Base-by-base conservation (phyloP, 2,329 filamentous ascomycete species). In the Claviceps humidiphila region DNA sequence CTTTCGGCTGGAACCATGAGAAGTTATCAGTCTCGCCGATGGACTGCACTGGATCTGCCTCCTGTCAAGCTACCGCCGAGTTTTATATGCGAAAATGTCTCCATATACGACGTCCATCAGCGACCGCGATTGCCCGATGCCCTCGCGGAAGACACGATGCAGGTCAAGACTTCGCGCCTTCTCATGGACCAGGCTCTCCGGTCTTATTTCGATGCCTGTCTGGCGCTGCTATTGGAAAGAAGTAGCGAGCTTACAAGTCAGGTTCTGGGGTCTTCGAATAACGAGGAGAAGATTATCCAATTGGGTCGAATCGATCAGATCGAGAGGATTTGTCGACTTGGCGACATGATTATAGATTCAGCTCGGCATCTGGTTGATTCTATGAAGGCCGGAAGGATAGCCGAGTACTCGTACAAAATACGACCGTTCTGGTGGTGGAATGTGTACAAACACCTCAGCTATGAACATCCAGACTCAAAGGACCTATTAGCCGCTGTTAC, bases 41-140 rank as follows among this genome's bases (percentile, higher is more conserved):
- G 64, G 43, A 61, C 60, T 37, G 64, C 66, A 38, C 65, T 69
- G 26, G 68, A 70, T 45, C 58, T 80, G 11, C 77, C 77, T n/a
- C 69, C 72, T 2, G 67, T 79, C 22, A 68, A 73, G 49, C 66
- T 86, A 14, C 80, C 82, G 0, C 64, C 71, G 52, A 75, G 72
- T 64, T 86, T 85, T 55, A 64, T 80, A 51, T 66, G 74, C 41
- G 63, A 68, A 20, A 76, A 76, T 51, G 72, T 85, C 41, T 61
- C 55, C 13, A 52, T 65, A 24, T 60, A 62, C 49, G 30, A 58
- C 47, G n/a, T 51, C n/a, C 52, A 53, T n/a, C 56, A 44, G 14
- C 60, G 59, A 47, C 66, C 65, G 17, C 54, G 55, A 9, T 58
- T 69, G 11, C 65, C 66, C 5, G 49, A 53, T 37, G 66, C 65